Evolutionary conservation across 164 flowering plant genomes (phyloP).

Genomic region (Saururus chinensis): DNA sequence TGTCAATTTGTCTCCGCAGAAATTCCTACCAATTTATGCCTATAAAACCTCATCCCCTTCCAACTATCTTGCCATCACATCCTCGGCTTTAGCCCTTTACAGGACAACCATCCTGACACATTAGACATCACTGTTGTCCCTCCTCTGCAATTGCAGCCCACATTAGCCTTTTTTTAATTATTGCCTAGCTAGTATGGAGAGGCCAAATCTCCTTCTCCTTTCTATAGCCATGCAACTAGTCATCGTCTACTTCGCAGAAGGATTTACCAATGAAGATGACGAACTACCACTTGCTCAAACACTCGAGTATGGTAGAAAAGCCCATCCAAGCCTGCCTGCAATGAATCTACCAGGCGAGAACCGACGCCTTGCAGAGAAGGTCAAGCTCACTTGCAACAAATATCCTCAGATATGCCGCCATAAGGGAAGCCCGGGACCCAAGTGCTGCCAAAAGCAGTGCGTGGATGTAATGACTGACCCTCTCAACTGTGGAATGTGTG

Average conservation of each 20-base stretch:
- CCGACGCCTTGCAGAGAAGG: conserved; percentile 6
- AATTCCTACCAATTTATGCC: too few relatives aligned
- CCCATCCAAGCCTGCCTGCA: neutral
- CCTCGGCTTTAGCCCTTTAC: too few relatives aligned
- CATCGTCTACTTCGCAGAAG: neutral
- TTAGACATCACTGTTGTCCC: too few relatives aligned
- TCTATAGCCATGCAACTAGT: neutral
- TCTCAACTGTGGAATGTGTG: conserved; percentile 14
- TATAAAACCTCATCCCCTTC: too few relatives aligned
- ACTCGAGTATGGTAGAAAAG: neutral
- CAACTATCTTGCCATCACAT: too few relatives aligned
- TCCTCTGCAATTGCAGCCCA: too few relatives aligned
- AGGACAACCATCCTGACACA: too few relatives aligned
- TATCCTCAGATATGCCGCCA: conserved; percentile 9
- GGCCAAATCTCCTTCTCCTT: neutral
- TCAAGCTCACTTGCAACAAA: conserved; percentile 10
- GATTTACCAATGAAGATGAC: neutral
- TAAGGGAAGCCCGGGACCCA: conserved; percentile 11
- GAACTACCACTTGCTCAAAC: neutral
- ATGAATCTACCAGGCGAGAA: neutral
- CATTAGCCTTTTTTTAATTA: too few relatives aligned
- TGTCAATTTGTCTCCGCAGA: too few relatives aligned
- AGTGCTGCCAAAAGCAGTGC: conserved; percentile 19
- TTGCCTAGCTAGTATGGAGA: too few relatives aligned
- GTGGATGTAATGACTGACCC: conserved; percentile 13